phyloP scores from a whole-genome alignment of 1,139 yeast genomes.

The Schwanniomyces etchellsii region DNA sequence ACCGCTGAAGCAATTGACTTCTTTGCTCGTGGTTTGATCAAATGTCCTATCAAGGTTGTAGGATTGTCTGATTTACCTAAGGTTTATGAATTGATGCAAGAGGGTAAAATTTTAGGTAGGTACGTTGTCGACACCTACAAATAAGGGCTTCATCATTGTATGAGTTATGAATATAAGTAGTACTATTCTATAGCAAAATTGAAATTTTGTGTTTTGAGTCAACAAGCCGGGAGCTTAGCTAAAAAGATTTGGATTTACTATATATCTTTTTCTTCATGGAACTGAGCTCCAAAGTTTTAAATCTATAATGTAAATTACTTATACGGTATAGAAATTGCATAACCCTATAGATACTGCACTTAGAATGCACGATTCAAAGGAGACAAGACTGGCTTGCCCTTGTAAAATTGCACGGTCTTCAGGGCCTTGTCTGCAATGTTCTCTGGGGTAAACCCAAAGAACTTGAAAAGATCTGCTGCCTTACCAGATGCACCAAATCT shows the following conservation, averaged over 20 bases:
- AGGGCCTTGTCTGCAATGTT: slow-evolving; percentile 85
- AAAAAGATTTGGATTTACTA: too few relatives aligned
- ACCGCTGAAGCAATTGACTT: slow-evolving; percentile 72
- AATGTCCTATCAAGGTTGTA: slow-evolving; percentile 65
- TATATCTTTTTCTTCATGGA: too few relatives aligned
- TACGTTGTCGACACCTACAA: slow-evolving; percentile 69
- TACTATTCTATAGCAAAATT: not conserved
- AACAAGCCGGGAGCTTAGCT: too few relatives aligned
- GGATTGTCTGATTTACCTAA: slow-evolving; percentile 60
- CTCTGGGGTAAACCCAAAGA: slow-evolving; percentile 88
- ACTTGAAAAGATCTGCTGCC: slow-evolving; percentile 75
- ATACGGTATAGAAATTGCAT: too few relatives aligned
- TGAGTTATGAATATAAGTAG: not conserved
- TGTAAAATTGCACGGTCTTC: slow-evolving; percentile 77
- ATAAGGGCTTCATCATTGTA: slow-evolving; percentile 24
- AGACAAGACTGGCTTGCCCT: slow-evolving; percentile 66
- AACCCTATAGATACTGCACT: too few relatives aligned
- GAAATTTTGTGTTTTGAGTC: too few relatives aligned
- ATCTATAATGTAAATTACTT: too few relatives aligned
- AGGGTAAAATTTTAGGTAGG: slow-evolving; percentile 69
- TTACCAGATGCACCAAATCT: slow-evolving; percentile 98
- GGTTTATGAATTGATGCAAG: slow-evolving; percentile 63
- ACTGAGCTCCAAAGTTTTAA: too few relatives aligned
- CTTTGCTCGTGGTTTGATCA: slow-evolving; percentile 63
- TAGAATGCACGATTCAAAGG: slow-evolving; percentile 80